These are phyloP conservation scores for Ilex paraguariensis DNA, from an alignment of 305 asterid species.

Conservation along the genomic window DNA sequence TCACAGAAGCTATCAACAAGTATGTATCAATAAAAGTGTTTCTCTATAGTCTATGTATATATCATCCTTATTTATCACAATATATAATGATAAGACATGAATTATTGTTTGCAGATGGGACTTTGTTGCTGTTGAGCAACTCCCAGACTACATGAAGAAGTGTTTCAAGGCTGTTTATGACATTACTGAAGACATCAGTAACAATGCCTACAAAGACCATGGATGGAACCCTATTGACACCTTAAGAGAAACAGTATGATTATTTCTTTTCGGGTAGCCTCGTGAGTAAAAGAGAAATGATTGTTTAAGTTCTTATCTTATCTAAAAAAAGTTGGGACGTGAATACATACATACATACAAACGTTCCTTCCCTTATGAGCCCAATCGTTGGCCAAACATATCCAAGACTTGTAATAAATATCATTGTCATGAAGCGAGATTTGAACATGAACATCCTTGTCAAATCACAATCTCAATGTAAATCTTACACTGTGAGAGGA, in stretches of 20 bases:
- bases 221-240: background rate
- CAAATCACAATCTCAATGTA: background rate
- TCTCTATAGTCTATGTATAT: too few relatives aligned
- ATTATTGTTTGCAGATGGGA: slow-evolving; percentile 43
- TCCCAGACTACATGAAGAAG: slow-evolving; percentile 53
- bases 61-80: too few relatives aligned
- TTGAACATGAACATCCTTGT: too few relatives aligned
- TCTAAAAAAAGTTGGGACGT: too few relatives aligned
- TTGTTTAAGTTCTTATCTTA: too few relatives aligned
- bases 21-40: background rate
- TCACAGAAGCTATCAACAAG: slow-evolving; percentile 4
- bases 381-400: too few relatives aligned
- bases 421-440: too few relatives aligned
- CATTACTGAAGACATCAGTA: slow-evolving; percentile 31
- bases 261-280: background rate
- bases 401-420: too few relatives aligned
- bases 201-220: slow-evolving; percentile 14
- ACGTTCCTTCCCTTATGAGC: too few relatives aligned
- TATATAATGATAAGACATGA: background rate
- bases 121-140: slow-evolving; percentile 15
- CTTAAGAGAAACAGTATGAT: background rate
- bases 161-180: slow-evolving; percentile 43
- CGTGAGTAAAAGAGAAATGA: too few relatives aligned
- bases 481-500: background rate
- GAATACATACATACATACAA: too few relatives aligned